Evolutionary conservation across 2,329 filamentous ascomycete species (phyloP).

Genomic region (Leptosphaerulina australis): DNA sequence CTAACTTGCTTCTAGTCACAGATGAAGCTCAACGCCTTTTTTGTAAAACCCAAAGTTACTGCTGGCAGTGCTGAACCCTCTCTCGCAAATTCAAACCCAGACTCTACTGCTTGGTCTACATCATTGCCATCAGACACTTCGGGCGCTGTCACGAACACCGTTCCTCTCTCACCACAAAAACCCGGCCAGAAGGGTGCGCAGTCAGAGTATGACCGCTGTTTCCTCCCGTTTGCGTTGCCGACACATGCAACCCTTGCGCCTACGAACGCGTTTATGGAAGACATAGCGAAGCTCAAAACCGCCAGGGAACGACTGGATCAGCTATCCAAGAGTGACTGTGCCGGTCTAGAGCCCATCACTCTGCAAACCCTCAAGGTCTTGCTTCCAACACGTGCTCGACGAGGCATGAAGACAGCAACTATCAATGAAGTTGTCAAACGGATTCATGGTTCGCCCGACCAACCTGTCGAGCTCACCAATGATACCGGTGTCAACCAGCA

Average conservation of each 20-base stretch:
- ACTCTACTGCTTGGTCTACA: conserved; percentile 36
- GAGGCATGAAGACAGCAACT: conserved; percentile 27
- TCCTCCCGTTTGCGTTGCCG: conserved; percentile 82
- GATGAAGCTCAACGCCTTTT: conserved; percentile 54
- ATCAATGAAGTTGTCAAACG: conserved; percentile 52
- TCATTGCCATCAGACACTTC: conserved; percentile 33
- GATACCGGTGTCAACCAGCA: conserved; percentile 31
- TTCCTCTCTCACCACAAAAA: conserved; percentile 45
- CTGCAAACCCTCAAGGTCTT: conserved; percentile 25
- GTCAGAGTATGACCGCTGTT: conserved; percentile 63
- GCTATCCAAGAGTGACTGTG: conserved; percentile 26
- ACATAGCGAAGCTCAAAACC: conserved; percentile 34
- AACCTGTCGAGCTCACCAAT: conserved; percentile 53
- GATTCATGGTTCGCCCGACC: conserved; percentile 51
- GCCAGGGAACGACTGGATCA: conserved; percentile 39
- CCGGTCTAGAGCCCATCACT: conserved; percentile 22
- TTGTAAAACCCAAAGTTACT: conserved; percentile 49
- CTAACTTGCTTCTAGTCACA: conserved; percentile 45
- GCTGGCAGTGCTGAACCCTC: conserved; percentile 35
- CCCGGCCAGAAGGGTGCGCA: conserved; percentile 38
- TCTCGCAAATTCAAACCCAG: conserved; percentile 42
- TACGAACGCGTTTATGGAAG: conserved; percentile 45
- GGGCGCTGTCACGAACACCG: conserved; percentile 33
- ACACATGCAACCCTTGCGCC: conserved; percentile 74
- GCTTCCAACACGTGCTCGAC: conserved; percentile 22